These are phyloP conservation scores for Verticillium nonalfalfae DNA, from an alignment of 2,329 filamentous ascomycete species.

Conservation along the genomic window DNA sequence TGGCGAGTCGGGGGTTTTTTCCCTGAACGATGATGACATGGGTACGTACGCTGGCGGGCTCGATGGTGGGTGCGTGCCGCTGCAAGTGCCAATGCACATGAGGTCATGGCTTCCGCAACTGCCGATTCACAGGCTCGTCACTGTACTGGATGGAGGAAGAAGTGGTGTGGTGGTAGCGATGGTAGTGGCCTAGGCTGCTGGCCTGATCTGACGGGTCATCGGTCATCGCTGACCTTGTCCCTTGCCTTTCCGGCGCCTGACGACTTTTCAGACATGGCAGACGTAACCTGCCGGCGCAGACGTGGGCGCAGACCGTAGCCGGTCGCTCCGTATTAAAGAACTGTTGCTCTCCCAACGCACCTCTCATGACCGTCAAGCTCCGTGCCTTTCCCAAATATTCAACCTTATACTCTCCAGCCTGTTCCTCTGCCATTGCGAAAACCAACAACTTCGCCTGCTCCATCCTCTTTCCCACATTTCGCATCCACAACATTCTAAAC, in stretches of 20 bases:
- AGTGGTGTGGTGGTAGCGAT: too few relatives aligned
- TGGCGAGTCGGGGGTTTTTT: neutral
- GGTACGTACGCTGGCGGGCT: neutral
- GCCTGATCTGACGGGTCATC: neutral
- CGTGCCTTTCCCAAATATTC: neutral
- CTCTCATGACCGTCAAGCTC: neutral
- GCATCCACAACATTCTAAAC: neutral
- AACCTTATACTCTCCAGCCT: neutral
- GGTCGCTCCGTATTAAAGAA: neutral
- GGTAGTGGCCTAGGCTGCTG: too few relatives aligned
- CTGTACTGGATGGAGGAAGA: neutral
- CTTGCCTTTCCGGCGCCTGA: neutral
- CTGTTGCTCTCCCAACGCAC: neutral
- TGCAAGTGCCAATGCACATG: slow-evolving; percentile 3
- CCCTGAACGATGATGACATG: neutral
- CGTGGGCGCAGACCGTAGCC: neutral
- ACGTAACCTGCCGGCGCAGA: neutral
- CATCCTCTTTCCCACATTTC: neutral
- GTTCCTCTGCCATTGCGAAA: neutral
- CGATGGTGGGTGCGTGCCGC: neutral
- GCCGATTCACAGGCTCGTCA: slow-evolving; percentile 11
- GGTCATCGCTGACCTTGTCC: neutral
- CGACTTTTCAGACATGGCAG: neutral
- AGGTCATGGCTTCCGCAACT: slow-evolving; percentile 13
- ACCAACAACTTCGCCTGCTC: neutral